Percentiles rank a stretch among this genome's conserved stretches.
These are phyloP conservation scores for Monosporascus sp. DNA, from an alignment of 2,329 filamentous ascomycete genomes.

Conservation along the genomic window DNA sequence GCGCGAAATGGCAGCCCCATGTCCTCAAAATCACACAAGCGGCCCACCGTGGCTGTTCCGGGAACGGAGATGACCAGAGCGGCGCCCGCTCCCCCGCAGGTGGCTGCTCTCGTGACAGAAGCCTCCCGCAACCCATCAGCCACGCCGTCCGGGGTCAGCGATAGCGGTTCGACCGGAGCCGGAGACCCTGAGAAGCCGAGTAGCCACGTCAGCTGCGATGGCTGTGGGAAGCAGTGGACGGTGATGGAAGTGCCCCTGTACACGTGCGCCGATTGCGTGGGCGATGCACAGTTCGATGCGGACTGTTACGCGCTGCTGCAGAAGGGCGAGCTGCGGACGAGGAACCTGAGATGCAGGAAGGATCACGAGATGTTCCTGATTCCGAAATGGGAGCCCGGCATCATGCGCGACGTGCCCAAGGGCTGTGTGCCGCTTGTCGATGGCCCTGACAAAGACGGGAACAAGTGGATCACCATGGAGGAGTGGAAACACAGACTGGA, in stretches of 20 bases:
- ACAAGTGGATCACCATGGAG: conserved; percentile 21
- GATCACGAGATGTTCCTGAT: conserved; percentile 20
- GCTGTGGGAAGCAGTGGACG: conserved; percentile 19
- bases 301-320: conserved; percentile 16
- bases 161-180: not conserved
- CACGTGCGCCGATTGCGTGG: conserved; percentile 23
- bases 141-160: not conserved
- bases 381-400: conserved; percentile 15
- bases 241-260: conserved; percentile 18
- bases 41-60: not conserved
- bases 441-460: conserved; percentile 4
- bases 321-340: conserved; percentile 13
- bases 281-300: conserved; percentile 13
- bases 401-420: conserved; percentile 16
- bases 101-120: not conserved
- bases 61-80: not conserved
- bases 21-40: not conserved
- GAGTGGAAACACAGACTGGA: conserved; percentile 21
- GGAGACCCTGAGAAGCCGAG: conserved; percentile 15
- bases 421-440: conserved; percentile 18
- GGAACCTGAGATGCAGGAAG: conserved; percentile 15
- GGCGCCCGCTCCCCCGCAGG: not conserved
- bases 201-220: conserved; percentile 17
- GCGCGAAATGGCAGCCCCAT: not conserved
- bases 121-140: not conserved